Conservation (phyloP, 2,329 filamentous ascomycete species). For the Colletotrichum brevisporum region DNA sequence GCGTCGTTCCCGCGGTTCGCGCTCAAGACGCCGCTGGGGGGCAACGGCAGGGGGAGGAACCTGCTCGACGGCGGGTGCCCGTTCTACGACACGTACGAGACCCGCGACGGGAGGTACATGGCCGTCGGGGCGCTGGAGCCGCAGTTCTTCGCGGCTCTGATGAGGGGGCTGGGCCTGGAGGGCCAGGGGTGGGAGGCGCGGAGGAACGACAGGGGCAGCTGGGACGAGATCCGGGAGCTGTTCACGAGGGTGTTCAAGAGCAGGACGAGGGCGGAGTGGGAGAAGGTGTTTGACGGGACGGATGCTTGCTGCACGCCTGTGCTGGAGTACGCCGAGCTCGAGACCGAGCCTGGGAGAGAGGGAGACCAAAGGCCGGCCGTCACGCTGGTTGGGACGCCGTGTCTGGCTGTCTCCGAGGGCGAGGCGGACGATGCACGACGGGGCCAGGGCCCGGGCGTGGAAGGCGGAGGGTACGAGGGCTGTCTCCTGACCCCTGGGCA, state of each 20-base stretch:
- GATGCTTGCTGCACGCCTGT: conserved; percentile 96
- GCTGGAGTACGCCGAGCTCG: conserved; percentile 80
- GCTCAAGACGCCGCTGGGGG: conserved; percentile 74
- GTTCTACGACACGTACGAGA: conserved; percentile 92
- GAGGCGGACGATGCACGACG: conserved; percentile 55
- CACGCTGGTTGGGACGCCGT: conserved; percentile 78
- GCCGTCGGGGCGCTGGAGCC: conserved; percentile 93
- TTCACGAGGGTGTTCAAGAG: conserved; percentile 76
- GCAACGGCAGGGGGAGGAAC: conserved; percentile 78
- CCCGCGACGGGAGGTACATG: conserved; percentile 82
- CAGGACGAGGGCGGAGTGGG: conserved; percentile 85
- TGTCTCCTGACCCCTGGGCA: conserved; percentile 73
- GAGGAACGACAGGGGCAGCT: conserved; percentile 73
- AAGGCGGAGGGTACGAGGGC: conserved; percentile 77
- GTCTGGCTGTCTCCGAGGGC: conserved; percentile 70
- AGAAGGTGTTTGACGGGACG: conserved; percentile 86
- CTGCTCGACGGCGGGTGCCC: conserved; percentile 87
- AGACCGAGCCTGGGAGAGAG: conserved; percentile 63
- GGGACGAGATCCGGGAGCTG: conserved; percentile 74
- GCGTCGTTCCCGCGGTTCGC: conserved; percentile 82
- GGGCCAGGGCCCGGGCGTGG: conserved; percentile 76
- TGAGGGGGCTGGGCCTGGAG: conserved; percentile 76
- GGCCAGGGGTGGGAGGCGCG: conserved; percentile 64
- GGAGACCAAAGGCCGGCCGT: conserved; percentile 81
- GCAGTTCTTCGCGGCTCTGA: conserved; percentile 81